Evolutionary conservation across 306 rosid species (phyloP).

Genomic region (Urtica urens): DNA sequence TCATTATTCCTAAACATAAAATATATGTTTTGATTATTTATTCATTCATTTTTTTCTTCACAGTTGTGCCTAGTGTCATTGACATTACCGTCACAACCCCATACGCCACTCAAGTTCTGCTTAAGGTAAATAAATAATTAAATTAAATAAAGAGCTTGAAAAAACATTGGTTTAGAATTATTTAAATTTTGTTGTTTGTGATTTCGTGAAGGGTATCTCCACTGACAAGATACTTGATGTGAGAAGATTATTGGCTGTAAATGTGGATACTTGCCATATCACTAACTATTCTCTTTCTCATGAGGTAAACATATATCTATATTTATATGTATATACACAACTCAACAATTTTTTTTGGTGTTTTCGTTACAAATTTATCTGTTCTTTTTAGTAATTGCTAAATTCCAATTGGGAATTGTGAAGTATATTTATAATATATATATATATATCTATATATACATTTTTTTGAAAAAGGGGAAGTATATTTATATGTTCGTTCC

Average conservation of each 20-base stretch:
- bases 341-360: too few relatives aligned
- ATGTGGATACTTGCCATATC: constrained; percentile 78
- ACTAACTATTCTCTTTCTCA: constrained; percentile 81
- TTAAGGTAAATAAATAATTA: too few relatives aligned
- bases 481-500: too few relatives aligned
- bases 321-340: too few relatives aligned
- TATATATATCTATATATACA: too few relatives aligned
- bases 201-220: constrained; percentile 65
- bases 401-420: too few relatives aligned
- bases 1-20: neutral
- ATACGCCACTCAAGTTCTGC: constrained; percentile 47
- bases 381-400: too few relatives aligned
- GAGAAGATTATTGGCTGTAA: constrained; percentile 64
- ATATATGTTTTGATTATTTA: neutral
- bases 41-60: constrained; percentile 7
- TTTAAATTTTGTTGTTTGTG: neutral
- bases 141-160: too few relatives aligned
- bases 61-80: constrained; percentile 61
- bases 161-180: neutral
- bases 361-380: too few relatives aligned
- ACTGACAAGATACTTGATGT: constrained; percentile 93
- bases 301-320: constrained; percentile 30
- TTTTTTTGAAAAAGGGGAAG: too few relatives aligned
- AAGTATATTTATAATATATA: too few relatives aligned
- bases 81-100: constrained; percentile 68